Base-by-base conservation (phyloP, 1,284 basidiomycete genomes). In the Cutaneotrichosporon cyanovorans region DNA sequence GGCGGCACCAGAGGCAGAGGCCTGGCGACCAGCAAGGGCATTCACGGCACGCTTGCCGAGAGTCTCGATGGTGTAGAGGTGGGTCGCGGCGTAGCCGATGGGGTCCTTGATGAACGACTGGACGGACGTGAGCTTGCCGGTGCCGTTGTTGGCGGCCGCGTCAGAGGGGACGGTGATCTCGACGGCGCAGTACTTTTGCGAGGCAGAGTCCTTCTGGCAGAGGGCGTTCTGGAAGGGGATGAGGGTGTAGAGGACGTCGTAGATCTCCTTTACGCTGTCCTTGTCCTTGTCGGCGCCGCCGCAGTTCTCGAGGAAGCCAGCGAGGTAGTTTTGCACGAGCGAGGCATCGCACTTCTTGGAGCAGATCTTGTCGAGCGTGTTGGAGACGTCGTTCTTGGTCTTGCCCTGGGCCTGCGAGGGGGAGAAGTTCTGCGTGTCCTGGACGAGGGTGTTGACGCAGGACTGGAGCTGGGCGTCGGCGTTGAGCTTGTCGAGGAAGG, bases 161-260 rank as follows among this genome's bases (percentile, higher is more conserved):
- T 43, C 34, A 15, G 44, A 32, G 20, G 47, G 57, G 37, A 59
- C 45, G 31, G 73, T 53, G 42, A 75, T 69, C 45, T 77, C 56
- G 51, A 65, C 60, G 35, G 78, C 78, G 63, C 89, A 92, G 73
- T 79, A 92, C 25, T 63, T 66, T 37, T 80, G 82, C 53, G 65
- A 76, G 57, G 81, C 79, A 9, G 65, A 62, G 60, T 84, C 80
- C 75, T 84, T 84, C 40, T 82, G 60, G 73, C 90, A 93, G 37
- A 87, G 63, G 31, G 87, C 82, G 14, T 63, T 57, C 57, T 73
- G 73, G 61, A 91, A 65, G 5, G 89, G 87, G 5, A 68, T 59
- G 42, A 89, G 56, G 51, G 77, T 58, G 74, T 87, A 95, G 37
- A 93, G 73, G 37, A 80, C 74, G 65, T 93, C 90, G 73, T 93